Evolutionary conservation across 768 basidiomycete species (phyloP).

Genomic region (Clitopilus hobsonii): DNA sequence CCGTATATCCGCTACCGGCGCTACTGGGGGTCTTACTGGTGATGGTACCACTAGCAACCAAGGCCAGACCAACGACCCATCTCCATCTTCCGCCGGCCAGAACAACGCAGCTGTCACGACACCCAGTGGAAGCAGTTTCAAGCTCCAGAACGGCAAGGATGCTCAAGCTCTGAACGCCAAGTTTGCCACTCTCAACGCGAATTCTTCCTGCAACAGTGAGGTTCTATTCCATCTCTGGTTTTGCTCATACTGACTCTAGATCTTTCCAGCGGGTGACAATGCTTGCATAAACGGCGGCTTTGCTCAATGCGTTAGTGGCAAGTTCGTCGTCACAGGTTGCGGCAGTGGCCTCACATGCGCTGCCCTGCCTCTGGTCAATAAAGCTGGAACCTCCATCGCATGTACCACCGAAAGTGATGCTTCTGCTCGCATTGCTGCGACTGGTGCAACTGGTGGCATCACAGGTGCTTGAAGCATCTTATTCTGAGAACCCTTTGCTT

Average conservation of each 20-base stretch:
- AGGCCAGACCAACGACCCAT: no score
- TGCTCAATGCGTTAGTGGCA: conserved; percentile 46
- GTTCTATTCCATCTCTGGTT: neutral
- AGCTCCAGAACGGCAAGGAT: conserved; percentile 40
- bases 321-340: conserved; percentile 36
- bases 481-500: conserved; percentile 8
- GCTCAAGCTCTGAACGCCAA: conserved; percentile 48
- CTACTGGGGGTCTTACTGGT: conserved; percentile 38
- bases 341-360: conserved; percentile 32
- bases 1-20: conserved; percentile 38
- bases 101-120: conserved; percentile 7
- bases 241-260: conserved; percentile 10
- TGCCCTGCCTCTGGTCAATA: conserved; percentile 46
- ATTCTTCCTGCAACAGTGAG: conserved; percentile 40
- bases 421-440: conserved; percentile 33
- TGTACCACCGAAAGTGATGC: conserved; percentile 47
- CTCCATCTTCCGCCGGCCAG: no score
- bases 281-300: conserved; percentile 44
- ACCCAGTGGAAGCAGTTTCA: conserved; percentile 24
- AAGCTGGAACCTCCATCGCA: conserved; percentile 43
- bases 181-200: conserved; percentile 41
- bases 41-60: no score
- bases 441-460: conserved; percentile 38
- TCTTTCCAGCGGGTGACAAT: conserved; percentile 33
- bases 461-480: conserved; percentile 22